Evolutionary conservation across 148 eudicot genomes (phyloP).

Genomic region (Rhododendron henanense): DNA sequence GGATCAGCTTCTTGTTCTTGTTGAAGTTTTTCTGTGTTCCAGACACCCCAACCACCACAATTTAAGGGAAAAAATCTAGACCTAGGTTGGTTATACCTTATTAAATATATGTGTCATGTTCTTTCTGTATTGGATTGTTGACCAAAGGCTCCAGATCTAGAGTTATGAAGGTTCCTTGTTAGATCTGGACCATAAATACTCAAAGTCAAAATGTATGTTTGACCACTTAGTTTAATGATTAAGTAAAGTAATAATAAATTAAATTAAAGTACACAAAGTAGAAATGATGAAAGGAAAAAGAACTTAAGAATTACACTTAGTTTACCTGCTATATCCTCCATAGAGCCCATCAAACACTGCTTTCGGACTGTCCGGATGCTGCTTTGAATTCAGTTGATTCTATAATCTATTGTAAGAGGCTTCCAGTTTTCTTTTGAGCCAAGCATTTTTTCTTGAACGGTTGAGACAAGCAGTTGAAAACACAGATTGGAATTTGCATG

Average conservation of each 20-base stretch:
- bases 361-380: background rate
- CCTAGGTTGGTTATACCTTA: background rate
- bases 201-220: background rate
- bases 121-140: background rate
- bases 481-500: background rate
- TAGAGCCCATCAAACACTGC: background rate
- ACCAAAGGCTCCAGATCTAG: constrained; percentile 1
- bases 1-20: background rate
- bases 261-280: background rate
- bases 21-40: background rate
- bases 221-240: background rate
- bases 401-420: background rate
- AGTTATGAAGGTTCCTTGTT: background rate
- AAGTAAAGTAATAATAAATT: background rate
- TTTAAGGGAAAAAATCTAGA: constrained; percentile 1
- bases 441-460: background rate
- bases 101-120: background rate
- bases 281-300: background rate
- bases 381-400: background rate
- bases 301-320: background rate
- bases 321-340: background rate
- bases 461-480: background rate
- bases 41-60: background rate
- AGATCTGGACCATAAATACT: background rate
- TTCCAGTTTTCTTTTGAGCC: background rate